Conservation (phyloP, 352 stramenopile species). For the Blastocystis sp. region DNA sequence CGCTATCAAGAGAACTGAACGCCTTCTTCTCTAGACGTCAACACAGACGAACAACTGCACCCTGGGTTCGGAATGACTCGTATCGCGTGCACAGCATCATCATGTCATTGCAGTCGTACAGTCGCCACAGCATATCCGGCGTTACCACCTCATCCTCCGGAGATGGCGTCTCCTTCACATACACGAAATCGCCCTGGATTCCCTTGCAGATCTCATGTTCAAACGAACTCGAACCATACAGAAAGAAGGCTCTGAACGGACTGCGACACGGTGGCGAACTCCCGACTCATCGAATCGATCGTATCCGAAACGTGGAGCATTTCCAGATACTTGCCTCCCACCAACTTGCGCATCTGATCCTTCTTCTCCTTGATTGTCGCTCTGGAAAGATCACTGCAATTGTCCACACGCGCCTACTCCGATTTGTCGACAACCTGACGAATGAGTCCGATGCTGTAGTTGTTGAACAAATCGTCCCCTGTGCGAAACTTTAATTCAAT, state of each 20-base stretch:
- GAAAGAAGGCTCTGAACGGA: neutral
- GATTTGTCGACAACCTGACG: slow-evolving; percentile 55
- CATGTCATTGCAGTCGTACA: slow-evolving; percentile 15
- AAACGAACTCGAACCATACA: neutral
- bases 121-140: neutral
- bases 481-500: slow-evolving; percentile 32
- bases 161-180: neutral
- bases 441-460: slow-evolving; percentile 55
- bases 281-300: slow-evolving; percentile 2
- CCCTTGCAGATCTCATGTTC: neutral
- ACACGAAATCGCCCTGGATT: neutral
- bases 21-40: neutral
- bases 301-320: slow-evolving; percentile 47
- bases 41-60: neutral
- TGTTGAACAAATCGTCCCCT: slow-evolving; percentile 53
- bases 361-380: slow-evolving; percentile 22
- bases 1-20: neutral
- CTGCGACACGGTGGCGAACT: neutral
- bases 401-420: neutral
- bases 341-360: slow-evolving; percentile 29
- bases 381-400: neutral
- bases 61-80: neutral
- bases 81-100: neutral
- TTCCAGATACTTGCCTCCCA: slow-evolving; percentile 55
- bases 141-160: neutral